Base-by-base conservation (phyloP, 331 rosid genomes). In the Pyracantha coccinea region DNA sequence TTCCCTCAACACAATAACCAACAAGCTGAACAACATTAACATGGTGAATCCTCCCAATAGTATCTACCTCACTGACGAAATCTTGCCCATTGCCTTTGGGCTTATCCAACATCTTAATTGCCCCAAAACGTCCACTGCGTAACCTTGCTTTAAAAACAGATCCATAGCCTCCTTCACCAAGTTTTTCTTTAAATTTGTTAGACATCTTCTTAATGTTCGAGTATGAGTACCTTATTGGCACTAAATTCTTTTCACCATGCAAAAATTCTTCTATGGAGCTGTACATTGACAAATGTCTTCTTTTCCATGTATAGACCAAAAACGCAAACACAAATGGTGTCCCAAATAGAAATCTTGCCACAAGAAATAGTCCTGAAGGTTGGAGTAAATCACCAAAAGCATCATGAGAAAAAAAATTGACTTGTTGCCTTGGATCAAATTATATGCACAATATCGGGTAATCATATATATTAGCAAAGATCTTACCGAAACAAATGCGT, bases 21-120 rank as follows among this genome's bases (percentile, higher is more conserved):
- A 78, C 72, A 32, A 71, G 44, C 1, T 29, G 77, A 2, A 78
- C 76, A 15, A 77, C 72, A 62, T 78, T 78, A 7, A 63, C 45
- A 50, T 78, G 81, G 28, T 70, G 72, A 25, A 71, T 78, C 23
- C 66, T 65, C 23, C 76, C 72, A 11, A 78, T 71, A 0, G 72
- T 61, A 0, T 55, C 35, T 3, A 78, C 81, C 58, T 78, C 81
- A 8, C 54, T 78, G 27, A 77, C 15, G 20, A 77, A 70, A 53
- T 77, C 81, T 23, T 77, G 63, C 4, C 81, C 76, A 15, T 69
- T 60, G 7, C 38, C 70, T 10, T 41, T 77, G 6, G 75, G 25
- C 13, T 60, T 23, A 20, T 38, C 53, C 1, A 77, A 15, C 50
- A 69, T 5, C 24, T 69, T 77, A 41, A 77, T 41, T 45, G 21